A percentile compares a stretch with the other conserved stretches of the same genome.
phyloP scores from a whole-genome alignment of 1,284 basidiomycete species.

The Ceratobasidium sp. region DNA sequence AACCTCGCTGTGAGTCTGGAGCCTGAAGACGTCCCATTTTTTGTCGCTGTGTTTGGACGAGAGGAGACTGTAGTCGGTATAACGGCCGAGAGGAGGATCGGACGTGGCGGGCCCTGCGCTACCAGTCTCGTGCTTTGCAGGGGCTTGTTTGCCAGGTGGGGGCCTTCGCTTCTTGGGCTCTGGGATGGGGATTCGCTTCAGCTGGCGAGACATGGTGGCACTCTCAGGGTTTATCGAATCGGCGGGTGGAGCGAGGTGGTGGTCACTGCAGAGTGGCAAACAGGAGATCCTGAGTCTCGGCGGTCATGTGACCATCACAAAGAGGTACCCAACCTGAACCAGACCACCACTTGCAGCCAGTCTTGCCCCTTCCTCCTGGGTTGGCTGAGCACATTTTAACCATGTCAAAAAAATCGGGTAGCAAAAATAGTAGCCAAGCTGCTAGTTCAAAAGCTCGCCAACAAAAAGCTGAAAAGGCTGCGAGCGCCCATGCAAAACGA shows the following conservation, averaged over 20 bases:
- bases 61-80: constrained; percentile 70
- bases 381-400: no score
- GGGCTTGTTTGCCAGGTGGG: constrained; percentile 8
- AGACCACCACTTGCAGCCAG: background rate
- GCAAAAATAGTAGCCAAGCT: background rate
- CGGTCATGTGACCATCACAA: constrained; percentile 19
- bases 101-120: constrained; percentile 21
- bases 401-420: constrained; percentile 12
- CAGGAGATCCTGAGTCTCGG: constrained; percentile 1
- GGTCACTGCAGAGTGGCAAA: constrained; percentile 8
- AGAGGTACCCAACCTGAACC: background rate
- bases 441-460: background rate
- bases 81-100: constrained; percentile 34
- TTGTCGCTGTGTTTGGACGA: constrained; percentile 79
- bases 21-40: constrained; percentile 61
- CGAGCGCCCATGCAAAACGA: background rate
- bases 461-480: background rate
- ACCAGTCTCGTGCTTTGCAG: constrained; percentile 14
- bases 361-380: no score
- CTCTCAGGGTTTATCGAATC: background rate
- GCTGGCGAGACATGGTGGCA: constrained; percentile 3
- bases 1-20: constrained; percentile 73
- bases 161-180: constrained; percentile 26
- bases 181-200: constrained; percentile 34
- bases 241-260: background rate